phyloP scores from a whole-genome alignment of 495 filamentous ascomycete species.

The Podospora bellae-mahoneyi region DNA sequence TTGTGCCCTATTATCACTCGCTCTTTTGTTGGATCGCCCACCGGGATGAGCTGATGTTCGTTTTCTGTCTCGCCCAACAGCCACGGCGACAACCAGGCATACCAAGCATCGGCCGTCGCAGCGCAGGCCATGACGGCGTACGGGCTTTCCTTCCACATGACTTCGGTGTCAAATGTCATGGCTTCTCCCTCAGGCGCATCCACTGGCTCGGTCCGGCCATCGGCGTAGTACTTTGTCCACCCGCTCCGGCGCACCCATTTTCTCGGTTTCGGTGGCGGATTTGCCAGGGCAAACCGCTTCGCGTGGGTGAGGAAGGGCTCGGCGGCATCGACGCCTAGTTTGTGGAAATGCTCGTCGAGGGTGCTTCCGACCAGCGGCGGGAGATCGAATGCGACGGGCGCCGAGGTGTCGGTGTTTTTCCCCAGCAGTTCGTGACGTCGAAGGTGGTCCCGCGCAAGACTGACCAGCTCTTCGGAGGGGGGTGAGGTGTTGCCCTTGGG shows the following conservation, averaged over 20 bases:
- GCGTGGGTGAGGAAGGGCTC: slow-evolving; percentile 81
- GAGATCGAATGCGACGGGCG: slow-evolving; percentile 81
- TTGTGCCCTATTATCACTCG: slow-evolving; percentile 91
- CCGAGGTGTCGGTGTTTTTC: slow-evolving; percentile 72
- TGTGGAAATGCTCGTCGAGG: slow-evolving; percentile 93
- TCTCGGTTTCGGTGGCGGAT: slow-evolving; percentile 68
- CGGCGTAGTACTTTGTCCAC: slow-evolving; percentile 86
- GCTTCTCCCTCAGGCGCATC: slow-evolving; percentile 73
- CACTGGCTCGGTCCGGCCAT: slow-evolving; percentile 68
- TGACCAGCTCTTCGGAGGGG: slow-evolving; percentile 66
- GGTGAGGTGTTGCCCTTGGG: slow-evolving; percentile 43
- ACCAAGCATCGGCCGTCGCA: slow-evolving; percentile 83
- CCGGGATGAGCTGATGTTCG: slow-evolving; percentile 74
- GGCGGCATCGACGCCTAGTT: slow-evolving; percentile 79
- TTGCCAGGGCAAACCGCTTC: slow-evolving; percentile 63
- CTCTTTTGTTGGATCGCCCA: slow-evolving; percentile 67
- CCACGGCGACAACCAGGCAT: slow-evolving; percentile 97
- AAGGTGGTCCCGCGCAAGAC: slow-evolving; percentile 80
- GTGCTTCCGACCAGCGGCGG: slow-evolving; percentile 74
- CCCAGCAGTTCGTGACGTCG: slow-evolving; percentile 80
- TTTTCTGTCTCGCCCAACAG: slow-evolving; percentile 76
- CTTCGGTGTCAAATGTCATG: slow-evolving; percentile 93
- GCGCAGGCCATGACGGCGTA: slow-evolving; percentile 98
- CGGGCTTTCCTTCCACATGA: slow-evolving; percentile 87
- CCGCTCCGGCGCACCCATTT: slow-evolving; percentile 79